Conservation (phyloP, 495 filamentous ascomycete species). For the Hypoxylon crocopeplum region DNA sequence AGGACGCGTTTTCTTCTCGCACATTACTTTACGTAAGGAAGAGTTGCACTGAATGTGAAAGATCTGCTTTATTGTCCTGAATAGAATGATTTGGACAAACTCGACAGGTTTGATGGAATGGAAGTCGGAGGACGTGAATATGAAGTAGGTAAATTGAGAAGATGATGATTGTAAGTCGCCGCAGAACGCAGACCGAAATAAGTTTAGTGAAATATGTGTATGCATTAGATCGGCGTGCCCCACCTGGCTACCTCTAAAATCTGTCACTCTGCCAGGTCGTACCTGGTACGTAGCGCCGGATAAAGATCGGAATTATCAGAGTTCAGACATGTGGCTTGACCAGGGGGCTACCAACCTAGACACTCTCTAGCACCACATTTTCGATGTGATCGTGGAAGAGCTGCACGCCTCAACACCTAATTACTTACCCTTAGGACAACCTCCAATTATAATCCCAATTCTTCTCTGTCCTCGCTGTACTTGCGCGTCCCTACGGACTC, state of each 20-base stretch:
- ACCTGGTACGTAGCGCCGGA: too few relatives aligned
- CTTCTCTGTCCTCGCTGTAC: background rate
- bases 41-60: too few relatives aligned
- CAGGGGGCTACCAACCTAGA: slow-evolving; percentile 30
- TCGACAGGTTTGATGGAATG: slow-evolving; percentile 1
- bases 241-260: too few relatives aligned
- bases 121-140: background rate
- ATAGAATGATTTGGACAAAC: background rate
- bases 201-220: too few relatives aligned
- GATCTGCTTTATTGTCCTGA: background rate
- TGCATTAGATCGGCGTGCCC: too few relatives aligned
- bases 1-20: too few relatives aligned
- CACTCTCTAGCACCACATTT: slow-evolving; percentile 20
- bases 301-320: background rate
- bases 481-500: background rate
- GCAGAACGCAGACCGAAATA: too few relatives aligned
- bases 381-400: slow-evolving; percentile 18
- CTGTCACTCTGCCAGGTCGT: too few relatives aligned
- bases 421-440: slow-evolving; percentile 2
- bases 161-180: slow-evolving; percentile 6
- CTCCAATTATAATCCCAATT: background rate
- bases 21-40: too few relatives aligned
- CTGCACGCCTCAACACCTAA: too few relatives aligned
- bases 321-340: slow-evolving; percentile 26
- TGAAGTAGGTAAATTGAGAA: background rate